A percentile compares a stretch with the other conserved stretches of the same genome.
These are phyloP conservation scores for Clarireedia hainanense DNA, from an alignment of 2,329 filamentous ascomycete genomes.

Conservation along the genomic window DNA sequence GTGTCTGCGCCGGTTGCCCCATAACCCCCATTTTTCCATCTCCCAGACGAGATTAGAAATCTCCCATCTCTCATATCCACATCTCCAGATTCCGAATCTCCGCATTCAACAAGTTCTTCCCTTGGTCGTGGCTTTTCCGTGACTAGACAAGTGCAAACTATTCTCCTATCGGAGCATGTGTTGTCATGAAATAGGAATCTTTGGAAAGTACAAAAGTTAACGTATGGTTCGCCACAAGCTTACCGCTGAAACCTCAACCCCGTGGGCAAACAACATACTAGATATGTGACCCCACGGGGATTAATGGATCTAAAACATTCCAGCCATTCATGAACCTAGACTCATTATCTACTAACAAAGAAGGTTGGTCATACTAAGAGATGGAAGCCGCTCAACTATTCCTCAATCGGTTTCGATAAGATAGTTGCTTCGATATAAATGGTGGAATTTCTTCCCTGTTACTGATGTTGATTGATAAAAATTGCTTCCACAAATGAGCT, in stretches of 20 bases:
- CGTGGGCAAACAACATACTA: constrained; percentile 1
- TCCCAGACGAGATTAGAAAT: not conserved
- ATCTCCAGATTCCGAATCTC: not conserved
- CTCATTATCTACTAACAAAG: not conserved
- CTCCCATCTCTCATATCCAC: not conserved
- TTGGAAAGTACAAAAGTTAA: not conserved
- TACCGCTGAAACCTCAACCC: constrained; percentile 2
- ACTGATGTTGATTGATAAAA: not conserved
- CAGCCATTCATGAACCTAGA: constrained; percentile 2
- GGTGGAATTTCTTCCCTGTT: constrained; percentile 3
- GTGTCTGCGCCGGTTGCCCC: not conserved
- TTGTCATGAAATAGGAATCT: not conserved
- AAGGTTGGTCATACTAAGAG: not conserved
- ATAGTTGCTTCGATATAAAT: not conserved
- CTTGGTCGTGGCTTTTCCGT: too few species aligned
- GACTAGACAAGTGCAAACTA: too few species aligned
- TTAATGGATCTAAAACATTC: not conserved
- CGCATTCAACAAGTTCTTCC: too few species aligned
- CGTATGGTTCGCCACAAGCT: not conserved
- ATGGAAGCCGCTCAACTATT: not conserved
- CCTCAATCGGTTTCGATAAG: not conserved
- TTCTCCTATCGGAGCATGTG: not conserved
- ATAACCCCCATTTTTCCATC: not conserved
- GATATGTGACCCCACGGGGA: constrained; percentile 2
- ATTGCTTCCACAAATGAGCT: constrained; percentile 6